Evolutionary conservation across 192 early-diverging fungal species (phyloP).

Genomic region (Backusella parvicylindrica): DNA sequence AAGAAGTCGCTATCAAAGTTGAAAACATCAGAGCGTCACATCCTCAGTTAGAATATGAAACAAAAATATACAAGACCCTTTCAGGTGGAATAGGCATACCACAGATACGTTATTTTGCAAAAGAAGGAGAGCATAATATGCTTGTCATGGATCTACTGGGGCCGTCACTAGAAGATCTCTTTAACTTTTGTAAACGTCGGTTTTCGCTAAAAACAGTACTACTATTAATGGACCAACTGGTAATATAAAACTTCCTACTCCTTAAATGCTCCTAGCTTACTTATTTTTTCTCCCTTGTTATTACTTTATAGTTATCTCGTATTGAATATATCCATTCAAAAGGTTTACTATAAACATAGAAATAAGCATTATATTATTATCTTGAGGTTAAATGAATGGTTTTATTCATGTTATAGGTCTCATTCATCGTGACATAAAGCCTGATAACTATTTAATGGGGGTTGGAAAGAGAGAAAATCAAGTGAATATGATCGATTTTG

Average conservation of each 20-base stretch:
- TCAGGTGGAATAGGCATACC: slow-evolving; percentile 90
- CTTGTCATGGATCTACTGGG: slow-evolving; percentile 90
- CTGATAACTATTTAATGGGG: slow-evolving; percentile 92
- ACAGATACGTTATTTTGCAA: slow-evolving; percentile 82
- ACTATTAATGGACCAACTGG: slow-evolving; percentile 83
- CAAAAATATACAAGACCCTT: slow-evolving; percentile 91
- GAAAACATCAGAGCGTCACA: slow-evolving; percentile 94
- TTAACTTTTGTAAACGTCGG: slow-evolving; percentile 87
- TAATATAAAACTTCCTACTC: slow-evolving; percentile 23
- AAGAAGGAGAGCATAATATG: slow-evolving; percentile 78
- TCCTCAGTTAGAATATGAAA: slow-evolving; percentile 97
- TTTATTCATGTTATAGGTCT: slow-evolving; percentile 47
- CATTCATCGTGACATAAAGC: slow-evolving; percentile 90
- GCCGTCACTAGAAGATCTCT: slow-evolving; percentile 86
- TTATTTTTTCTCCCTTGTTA: background rate
- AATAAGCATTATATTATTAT: too few species aligned
- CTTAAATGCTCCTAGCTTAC: background rate
- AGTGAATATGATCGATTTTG: slow-evolving; percentile 90
- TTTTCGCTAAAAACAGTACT: slow-evolving; percentile 87
- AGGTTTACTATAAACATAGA: background rate
- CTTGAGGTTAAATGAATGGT: background rate
- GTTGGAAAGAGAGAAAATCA: slow-evolving; percentile 79
- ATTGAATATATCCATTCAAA: slow-evolving; percentile 76
- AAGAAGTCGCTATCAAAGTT: slow-evolving; percentile 98
- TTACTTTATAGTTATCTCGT: slow-evolving; percentile 44